These are phyloP conservation scores for Fusarium subtropicale DNA, from an alignment of 2,329 filamentous ascomycete species.

Conservation along the genomic window DNA sequence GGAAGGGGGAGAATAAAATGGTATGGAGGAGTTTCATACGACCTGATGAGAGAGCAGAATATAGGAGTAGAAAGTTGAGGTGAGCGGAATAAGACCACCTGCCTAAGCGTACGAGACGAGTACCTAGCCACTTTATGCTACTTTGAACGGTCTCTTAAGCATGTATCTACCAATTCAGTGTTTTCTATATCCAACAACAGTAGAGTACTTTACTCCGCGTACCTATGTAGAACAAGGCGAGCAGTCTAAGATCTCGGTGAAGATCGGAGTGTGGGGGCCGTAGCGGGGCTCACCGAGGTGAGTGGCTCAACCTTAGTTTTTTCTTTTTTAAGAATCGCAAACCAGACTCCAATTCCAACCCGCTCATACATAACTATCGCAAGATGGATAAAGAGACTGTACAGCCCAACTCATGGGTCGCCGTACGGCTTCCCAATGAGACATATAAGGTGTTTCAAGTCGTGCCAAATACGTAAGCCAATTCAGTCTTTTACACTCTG, in stretches of 20 bases:
- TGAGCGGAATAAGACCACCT: background rate
- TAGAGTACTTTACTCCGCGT: background rate
- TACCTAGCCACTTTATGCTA: background rate
- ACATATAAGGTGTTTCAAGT: slow-evolving; percentile 68
- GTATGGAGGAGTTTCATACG: background rate
- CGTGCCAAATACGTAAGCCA: slow-evolving; percentile 68
- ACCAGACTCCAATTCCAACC: slow-evolving; percentile 1
- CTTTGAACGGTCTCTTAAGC: background rate
- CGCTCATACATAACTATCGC: slow-evolving; percentile 18
- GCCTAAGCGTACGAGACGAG: background rate
- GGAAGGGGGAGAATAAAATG: background rate
- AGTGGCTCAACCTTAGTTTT: slow-evolving; percentile 44
- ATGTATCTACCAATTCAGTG: background rate
- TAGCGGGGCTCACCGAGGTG: slow-evolving; percentile 50
- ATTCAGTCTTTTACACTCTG: slow-evolving; percentile 2
- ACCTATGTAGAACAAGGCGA: background rate
- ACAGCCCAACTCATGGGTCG: slow-evolving; percentile 70
- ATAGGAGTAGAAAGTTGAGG: background rate
- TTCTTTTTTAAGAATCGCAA: slow-evolving; percentile 31
- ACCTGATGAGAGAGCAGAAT: background rate
- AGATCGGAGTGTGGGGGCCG: slow-evolving; percentile 36
- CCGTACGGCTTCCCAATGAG: slow-evolving; percentile 69
- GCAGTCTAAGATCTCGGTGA: slow-evolving; percentile 21
- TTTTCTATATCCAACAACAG: background rate
- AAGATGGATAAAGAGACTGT: slow-evolving; percentile 51